These are phyloP conservation scores for Eremothecium gossypii DNA, from an alignment of 1,139 yeast genomes.

Conservation along the genomic window DNA sequence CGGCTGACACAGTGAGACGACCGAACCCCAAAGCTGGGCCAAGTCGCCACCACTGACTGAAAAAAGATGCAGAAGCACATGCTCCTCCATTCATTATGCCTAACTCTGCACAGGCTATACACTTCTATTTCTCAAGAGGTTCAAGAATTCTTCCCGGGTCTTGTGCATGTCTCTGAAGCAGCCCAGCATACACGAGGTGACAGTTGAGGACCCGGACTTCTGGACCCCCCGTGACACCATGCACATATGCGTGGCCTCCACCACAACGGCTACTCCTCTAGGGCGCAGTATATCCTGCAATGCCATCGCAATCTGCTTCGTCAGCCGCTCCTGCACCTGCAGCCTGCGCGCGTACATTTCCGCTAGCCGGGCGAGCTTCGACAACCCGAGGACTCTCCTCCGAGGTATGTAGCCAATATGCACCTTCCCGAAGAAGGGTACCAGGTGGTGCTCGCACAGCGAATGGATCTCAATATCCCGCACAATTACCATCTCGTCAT, in stretches of 20 bases:
- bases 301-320: slow-evolving; percentile 97
- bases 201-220: slow-evolving; percentile 86
- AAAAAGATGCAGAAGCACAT: too few species aligned
- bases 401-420: slow-evolving; percentile 96
- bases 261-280: slow-evolving; percentile 94
- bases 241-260: slow-evolving; percentile 98
- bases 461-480: slow-evolving; percentile 89
- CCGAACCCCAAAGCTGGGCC: too few species aligned
- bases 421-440: slow-evolving; percentile 93
- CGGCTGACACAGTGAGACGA: too few species aligned
- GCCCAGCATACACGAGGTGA: slow-evolving; percentile 96
- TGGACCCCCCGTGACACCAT: slow-evolving; percentile 98
- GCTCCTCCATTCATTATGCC: too few species aligned
- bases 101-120: slow-evolving; percentile 6
- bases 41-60: too few species aligned
- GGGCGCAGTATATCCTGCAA: slow-evolving; percentile 84
- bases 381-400: slow-evolving; percentile 85
- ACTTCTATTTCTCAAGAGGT: slow-evolving; percentile 53
- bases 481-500: slow-evolving; percentile 97
- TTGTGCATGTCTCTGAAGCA: slow-evolving; percentile 87
- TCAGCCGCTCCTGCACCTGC: slow-evolving; percentile 93
- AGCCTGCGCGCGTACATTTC: slow-evolving; percentile 94
- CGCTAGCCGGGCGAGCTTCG: slow-evolving; percentile 88
- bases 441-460: slow-evolving; percentile 93
- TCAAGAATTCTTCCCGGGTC: slow-evolving; percentile 91